Base-by-base conservation (phyloP, 129 eudicot species). In the Centrapalus pauciflorus region DNA sequence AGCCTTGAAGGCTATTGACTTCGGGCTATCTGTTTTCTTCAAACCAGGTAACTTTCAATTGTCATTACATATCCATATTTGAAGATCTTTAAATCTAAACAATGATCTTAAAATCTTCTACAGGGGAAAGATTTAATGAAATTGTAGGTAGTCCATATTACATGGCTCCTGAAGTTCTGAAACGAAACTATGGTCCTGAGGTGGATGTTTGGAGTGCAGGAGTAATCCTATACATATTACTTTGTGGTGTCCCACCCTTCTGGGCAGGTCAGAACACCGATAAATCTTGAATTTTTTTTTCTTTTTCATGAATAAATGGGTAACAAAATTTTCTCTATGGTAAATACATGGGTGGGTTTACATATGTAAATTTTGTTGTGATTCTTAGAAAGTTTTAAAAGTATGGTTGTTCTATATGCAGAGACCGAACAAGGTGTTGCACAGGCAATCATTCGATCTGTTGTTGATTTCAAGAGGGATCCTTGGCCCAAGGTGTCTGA, bases 341-440 rank as follows among this genome's bases (percentile, higher is more conserved):
- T 17, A 54, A 25, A 12, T 9, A 54, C 25, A 25, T 16, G 34
- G 23, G 57, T 24, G 74, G 26, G 38, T 12, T 69, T 68, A 24
- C 26, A 37, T 10, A 27, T 26, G 32, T 11, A 38, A 38, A 38
- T 10, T 38, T 10, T 11, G n/a, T 48, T 7, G 13, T 14, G 56
- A 3, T 29, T 50, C 20, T 4, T n/a, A n/a, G 8, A 46, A 37
- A 37, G 9, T 1, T 37, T 37, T 8, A 37, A 24, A 13, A 25
- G 1, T 51, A 13, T 27, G 43, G 24, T 11, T 17, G 26, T 57
- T 41, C 27, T 28, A n/a, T 57, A 17, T 58, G 25, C 75, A 82
- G 95, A 87, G 80, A 87, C 89, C 37, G 96, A 89, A 71, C 93
- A 89, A 80, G 96, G 96, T 57, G 94, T 89, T 66, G 96, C 96